Evolutionary conservation across 1,284 basidiomycete species (phyloP).

Genomic region (Athelia psychrophila): DNA sequence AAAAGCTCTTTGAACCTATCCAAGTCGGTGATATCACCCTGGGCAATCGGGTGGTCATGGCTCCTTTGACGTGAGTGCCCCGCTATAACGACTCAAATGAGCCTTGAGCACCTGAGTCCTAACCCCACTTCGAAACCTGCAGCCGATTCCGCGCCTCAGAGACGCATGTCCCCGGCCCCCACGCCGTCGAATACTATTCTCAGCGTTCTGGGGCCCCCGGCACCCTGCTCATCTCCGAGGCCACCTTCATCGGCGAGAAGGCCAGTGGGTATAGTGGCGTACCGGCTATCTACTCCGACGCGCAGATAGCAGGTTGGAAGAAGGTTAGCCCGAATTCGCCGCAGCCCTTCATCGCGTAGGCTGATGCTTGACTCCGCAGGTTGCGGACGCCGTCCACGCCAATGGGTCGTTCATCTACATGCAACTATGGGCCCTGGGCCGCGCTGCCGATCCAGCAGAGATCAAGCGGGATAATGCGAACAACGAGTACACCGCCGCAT

Average conservation of each 20-base stretch:
- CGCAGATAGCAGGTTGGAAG: conserved; percentile 28
- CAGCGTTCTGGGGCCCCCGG: conserved; percentile 24
- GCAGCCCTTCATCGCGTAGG: no score
- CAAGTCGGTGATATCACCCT: conserved; percentile 23
- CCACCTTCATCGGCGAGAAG: conserved; percentile 21
- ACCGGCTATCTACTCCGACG: conserved; percentile 22
- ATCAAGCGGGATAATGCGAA: conserved; percentile 25
- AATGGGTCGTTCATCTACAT: conserved; percentile 35
- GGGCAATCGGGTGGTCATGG: conserved; percentile 27
- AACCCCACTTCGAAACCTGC: no score
- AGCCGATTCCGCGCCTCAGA: conserved; percentile 23
- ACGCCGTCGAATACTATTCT: conserved; percentile 27
- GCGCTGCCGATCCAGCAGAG: conserved; percentile 27
- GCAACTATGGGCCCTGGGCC: conserved; percentile 47
- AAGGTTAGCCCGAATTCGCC: conserved; percentile 18
- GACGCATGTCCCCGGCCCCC: conserved; percentile 16
- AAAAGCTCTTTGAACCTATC: conserved; percentile 27
- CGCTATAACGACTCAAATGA: no score
- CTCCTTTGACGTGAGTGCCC: conserved; percentile 26
- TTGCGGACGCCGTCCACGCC: conserved; percentile 30
- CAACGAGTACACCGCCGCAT: conserved; percentile 37
- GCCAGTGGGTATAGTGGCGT: conserved; percentile 15
- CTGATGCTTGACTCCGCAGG: no score
- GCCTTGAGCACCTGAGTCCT: no score
- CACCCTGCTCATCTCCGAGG: conserved; percentile 29